Evolutionary conservation across 805 yeast species (phyloP).

Genomic region (Debaryomyces maramus): DNA sequence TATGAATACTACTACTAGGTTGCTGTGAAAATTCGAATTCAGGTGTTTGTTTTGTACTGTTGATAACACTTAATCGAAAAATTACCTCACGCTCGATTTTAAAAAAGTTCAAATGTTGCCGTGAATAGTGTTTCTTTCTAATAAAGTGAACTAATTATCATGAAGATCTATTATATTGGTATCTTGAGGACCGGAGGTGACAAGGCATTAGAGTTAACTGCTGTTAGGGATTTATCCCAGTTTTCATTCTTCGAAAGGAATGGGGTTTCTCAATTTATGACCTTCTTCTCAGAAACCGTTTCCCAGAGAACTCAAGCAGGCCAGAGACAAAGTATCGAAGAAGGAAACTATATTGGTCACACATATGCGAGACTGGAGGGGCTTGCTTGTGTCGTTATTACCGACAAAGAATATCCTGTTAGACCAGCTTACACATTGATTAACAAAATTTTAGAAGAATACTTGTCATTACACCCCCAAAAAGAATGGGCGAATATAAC

Average conservation of each 20-base stretch:
- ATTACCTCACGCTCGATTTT: constrained; percentile 1
- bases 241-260: constrained; percentile 87
- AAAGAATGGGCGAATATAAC: constrained; percentile 59
- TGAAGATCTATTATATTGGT: constrained; percentile 93
- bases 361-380: constrained; percentile 90
- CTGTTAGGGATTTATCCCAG: constrained; percentile 78
- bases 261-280: constrained; percentile 87
- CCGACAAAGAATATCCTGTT: constrained; percentile 95
- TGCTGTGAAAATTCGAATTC: neutral
- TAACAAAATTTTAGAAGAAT: constrained; percentile 90
- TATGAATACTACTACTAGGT: neutral
- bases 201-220: constrained; percentile 67
- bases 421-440: constrained; percentile 93
- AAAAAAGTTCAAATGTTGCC: constrained; percentile 1
- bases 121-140: neutral
- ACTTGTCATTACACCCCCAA: constrained; percentile 76
- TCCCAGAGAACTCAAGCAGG: constrained; percentile 85
- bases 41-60: constrained; percentile 7
- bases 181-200: constrained; percentile 63
- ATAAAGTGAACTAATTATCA: constrained; percentile 24
- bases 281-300: constrained; percentile 89
- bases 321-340: constrained; percentile 92
- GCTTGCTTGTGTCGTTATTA: constrained; percentile 83
- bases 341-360: constrained; percentile 87
- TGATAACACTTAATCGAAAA: constrained; percentile 7